Evolutionary conservation across 2,329 filamentous ascomycete genomes (phyloP).

Genomic region (Aspergillus thermomutatus): DNA sequence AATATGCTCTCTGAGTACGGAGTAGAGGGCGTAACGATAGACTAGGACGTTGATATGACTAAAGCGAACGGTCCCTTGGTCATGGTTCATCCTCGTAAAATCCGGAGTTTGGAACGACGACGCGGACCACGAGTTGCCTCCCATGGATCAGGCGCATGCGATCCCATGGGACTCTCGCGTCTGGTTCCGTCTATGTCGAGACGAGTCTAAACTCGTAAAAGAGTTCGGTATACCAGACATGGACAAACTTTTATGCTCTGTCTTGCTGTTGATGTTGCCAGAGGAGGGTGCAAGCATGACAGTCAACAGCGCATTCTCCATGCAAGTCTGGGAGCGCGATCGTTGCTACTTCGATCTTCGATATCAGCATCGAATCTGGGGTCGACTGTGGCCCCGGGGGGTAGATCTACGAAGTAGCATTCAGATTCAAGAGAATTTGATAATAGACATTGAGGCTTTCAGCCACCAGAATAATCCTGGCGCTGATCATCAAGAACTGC

Average conservation of each 20-base stretch:
- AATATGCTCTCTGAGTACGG: background rate
- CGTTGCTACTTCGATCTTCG: too few relatives aligned
- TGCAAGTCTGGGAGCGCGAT: too few relatives aligned
- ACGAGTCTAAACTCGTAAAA: background rate
- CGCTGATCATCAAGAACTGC: background rate
- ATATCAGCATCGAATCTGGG: too few relatives aligned
- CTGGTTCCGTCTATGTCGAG: background rate
- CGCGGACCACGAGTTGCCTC: background rate
- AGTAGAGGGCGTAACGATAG: too few relatives aligned
- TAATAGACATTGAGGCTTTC: background rate
- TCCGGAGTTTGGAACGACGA: background rate
- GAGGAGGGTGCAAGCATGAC: too few relatives aligned
- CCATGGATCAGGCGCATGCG: background rate
- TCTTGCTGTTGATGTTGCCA: too few relatives aligned
- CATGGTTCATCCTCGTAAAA: too few relatives aligned
- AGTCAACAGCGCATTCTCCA: too few relatives aligned
- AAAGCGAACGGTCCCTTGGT: too few relatives aligned
- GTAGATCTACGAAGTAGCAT: background rate
- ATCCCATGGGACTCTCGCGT: background rate
- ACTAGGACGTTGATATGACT: too few relatives aligned
- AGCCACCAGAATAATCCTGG: background rate
- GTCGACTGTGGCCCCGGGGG: too few relatives aligned
- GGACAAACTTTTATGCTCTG: too few relatives aligned
- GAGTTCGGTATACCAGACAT: background rate
- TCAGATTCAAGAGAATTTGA: background rate